Conservation (phyloP, 148 eudicot species). For the Rhododendron molle region DNA sequence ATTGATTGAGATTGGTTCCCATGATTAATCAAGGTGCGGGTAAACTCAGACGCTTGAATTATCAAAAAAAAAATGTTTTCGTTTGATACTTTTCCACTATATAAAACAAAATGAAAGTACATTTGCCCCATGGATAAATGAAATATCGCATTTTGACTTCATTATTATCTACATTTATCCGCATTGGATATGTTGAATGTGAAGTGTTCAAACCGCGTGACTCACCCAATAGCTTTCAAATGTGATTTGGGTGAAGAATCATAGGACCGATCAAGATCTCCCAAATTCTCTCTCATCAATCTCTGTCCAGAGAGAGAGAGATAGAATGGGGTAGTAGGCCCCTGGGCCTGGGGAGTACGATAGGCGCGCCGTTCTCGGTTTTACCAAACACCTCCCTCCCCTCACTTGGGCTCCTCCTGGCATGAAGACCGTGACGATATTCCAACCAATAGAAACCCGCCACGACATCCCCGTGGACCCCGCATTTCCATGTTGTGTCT, state of each 20-base stretch:
- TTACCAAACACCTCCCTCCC: background rate
- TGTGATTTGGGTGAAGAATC: background rate
- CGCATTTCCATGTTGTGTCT: background rate
- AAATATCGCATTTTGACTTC: no score
- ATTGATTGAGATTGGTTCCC: no score
- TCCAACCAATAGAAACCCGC: background rate
- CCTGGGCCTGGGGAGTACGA: background rate
- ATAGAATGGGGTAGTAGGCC: background rate
- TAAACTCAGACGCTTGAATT: background rate
- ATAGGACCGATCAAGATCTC: background rate
- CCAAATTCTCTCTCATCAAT: background rate
- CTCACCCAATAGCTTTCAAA: constrained; percentile 1
- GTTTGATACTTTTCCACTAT: no score
- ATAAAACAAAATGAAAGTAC: no score
- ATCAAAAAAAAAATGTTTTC: no score
- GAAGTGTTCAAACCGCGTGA: background rate
- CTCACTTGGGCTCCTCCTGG: background rate
- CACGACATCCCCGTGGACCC: background rate
- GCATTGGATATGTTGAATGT: no score
- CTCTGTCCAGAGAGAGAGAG: background rate
- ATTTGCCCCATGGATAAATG: no score
- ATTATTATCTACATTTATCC: background rate
- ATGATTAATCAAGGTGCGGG: no score
- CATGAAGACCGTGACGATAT: background rate
- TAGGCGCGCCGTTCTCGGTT: constrained; percentile 4